Percentiles rank a stretch among this genome's conserved stretches.
Conservation (phyloP, 1,284 basidiomycete species). For the Ceratobasidium sp. region DNA sequence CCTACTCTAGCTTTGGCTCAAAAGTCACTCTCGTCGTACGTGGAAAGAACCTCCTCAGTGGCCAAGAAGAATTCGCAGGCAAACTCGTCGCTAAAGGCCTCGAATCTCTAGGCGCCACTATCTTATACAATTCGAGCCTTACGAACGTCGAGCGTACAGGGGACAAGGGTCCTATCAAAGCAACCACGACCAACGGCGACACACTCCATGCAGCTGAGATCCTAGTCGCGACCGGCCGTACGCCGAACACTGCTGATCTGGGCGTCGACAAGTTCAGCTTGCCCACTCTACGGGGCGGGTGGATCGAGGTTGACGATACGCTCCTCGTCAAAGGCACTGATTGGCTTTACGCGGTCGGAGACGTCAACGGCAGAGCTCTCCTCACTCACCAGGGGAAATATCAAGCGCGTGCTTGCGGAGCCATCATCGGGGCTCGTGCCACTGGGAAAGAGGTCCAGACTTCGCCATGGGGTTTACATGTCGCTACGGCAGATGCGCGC, state of each 20-base stretch:
- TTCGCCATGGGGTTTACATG: constrained; percentile 24
- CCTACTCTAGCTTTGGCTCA: constrained; percentile 29
- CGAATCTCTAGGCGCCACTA: constrained; percentile 26
- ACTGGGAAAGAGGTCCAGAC: constrained; percentile 19
- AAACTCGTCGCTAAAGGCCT: constrained; percentile 37
- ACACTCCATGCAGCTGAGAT: constrained; percentile 33
- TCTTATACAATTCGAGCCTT: constrained; percentile 8
- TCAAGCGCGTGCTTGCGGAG: constrained; percentile 37
- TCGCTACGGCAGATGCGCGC: constrained; percentile 30
- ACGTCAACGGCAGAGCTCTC: constrained; percentile 39
- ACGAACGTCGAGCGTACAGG: constrained; percentile 27
- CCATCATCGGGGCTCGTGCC: constrained; percentile 37
- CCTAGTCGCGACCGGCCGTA: constrained; percentile 41
- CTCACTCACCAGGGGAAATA: constrained; percentile 44
- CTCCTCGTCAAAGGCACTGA: constrained; percentile 22
- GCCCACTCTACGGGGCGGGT: constrained; percentile 26
- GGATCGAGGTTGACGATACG: constrained; percentile 39
- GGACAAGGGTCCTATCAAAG: constrained; percentile 4
- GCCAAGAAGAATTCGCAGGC: constrained; percentile 40
- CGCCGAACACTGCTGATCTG: constrained; percentile 35
- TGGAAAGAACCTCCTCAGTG: constrained; percentile 16
- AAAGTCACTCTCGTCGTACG: constrained; percentile 41
- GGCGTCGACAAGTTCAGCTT: constrained; percentile 23
- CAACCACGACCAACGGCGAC: constrained; percentile 3
- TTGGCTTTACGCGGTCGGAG: constrained; percentile 43